Conservation (phyloP, 768 basidiomycete species). For the Phlegmacium glaucopus region DNA sequence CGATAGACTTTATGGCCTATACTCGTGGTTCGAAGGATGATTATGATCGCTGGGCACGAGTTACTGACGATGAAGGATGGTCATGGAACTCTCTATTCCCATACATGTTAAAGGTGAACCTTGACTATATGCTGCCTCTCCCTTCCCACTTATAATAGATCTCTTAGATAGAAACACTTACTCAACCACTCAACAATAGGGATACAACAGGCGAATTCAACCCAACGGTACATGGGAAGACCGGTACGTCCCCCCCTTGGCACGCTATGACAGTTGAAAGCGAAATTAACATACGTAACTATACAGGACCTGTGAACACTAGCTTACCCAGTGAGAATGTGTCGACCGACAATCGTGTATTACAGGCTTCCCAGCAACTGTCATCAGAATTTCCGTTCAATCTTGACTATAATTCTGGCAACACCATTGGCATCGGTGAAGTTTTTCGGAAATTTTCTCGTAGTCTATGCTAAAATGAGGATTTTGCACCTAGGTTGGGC, state of each 20-base stretch:
- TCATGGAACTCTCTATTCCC: constrained; percentile 22
- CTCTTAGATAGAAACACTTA: constrained; percentile 25
- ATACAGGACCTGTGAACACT: too few species aligned
- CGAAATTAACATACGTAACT: too few species aligned
- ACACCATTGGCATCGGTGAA: constrained; percentile 14
- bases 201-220: constrained; percentile 25
- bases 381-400: constrained; percentile 33
- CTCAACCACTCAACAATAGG: constrained; percentile 19
- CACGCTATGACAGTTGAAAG: too few species aligned
- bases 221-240: constrained; percentile 24
- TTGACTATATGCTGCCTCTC: neutral
- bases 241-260: too few species aligned
- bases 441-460: too few species aligned
- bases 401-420: constrained; percentile 14
- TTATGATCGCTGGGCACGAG: constrained; percentile 48
- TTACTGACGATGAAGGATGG: constrained; percentile 48
- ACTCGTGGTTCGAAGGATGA: constrained; percentile 35
- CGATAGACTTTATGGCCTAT: constrained; percentile 21
- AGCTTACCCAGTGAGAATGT: too few species aligned
- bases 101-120: constrained; percentile 20
- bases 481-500: neutral
- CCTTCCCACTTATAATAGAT: too few species aligned
- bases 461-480: too few species aligned
- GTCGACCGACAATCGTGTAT: constrained; percentile 17
- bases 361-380: constrained; percentile 22